Conservation (phyloP, 208 protist species). For the Porcisia hertigi region DNA sequence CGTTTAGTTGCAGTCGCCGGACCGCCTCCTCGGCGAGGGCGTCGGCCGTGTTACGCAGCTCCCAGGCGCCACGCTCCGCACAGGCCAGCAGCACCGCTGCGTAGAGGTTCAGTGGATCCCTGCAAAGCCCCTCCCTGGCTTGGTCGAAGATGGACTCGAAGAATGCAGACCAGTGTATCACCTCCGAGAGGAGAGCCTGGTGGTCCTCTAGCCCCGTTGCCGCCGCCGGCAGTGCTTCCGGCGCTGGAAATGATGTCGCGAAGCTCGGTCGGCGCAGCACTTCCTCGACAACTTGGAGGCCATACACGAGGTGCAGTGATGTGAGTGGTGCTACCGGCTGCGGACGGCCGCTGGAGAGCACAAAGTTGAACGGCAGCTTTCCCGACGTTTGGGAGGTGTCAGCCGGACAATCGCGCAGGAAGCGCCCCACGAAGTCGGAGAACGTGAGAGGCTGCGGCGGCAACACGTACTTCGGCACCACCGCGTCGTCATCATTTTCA, state of each 20-base stretch:
- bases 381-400: background rate
- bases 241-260: background rate
- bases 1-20: constrained; percentile 15
- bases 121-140: constrained; percentile 36
- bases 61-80: constrained; percentile 26
- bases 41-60: constrained; percentile 30
- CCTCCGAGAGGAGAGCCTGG: constrained; percentile 31
- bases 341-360: constrained; percentile 33
- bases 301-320: constrained; percentile 42
- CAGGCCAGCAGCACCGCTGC: constrained; percentile 49
- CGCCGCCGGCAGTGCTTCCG: background rate
- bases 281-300: constrained; percentile 36
- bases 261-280: constrained; percentile 15
- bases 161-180: constrained; percentile 47
- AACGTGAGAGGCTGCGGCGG: constrained; percentile 30
- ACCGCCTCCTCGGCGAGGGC: constrained; percentile 31
- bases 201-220: constrained; percentile 15
- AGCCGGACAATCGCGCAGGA: constrained; percentile 6
- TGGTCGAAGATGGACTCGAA: constrained; percentile 45
- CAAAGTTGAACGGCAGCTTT: constrained; percentile 5
- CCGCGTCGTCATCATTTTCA: constrained; percentile 1
- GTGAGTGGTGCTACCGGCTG: constrained; percentile 36
- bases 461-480: constrained; percentile 14
- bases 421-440: constrained; percentile 27
- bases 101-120: constrained; percentile 41